These are phyloP conservation scores for Pleurotus sapidus DNA, from an alignment of 768 basidiomycete genomes.

Conservation along the genomic window DNA sequence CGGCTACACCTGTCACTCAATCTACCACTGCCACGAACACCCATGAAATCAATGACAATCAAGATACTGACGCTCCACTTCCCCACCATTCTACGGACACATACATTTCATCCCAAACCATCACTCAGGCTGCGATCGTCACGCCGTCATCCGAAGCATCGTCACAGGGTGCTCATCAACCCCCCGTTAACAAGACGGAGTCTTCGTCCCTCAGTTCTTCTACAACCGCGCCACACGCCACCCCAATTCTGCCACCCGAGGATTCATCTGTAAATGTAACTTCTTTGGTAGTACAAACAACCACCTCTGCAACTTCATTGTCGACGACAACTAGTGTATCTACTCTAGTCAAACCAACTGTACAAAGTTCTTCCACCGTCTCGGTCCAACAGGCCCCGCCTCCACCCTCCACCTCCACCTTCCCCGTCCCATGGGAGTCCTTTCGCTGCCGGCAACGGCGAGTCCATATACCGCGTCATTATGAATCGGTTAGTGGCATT, in stretches of 20 bases:
- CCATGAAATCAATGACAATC: neutral
- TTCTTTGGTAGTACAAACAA: too few relatives aligned
- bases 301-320: neutral
- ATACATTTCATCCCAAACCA: neutral
- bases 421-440: neutral
- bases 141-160: too few relatives aligned
- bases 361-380: neutral
- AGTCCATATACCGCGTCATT: constrained; percentile 95
- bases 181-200: too few relatives aligned
- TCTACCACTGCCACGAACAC: neutral
- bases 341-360: neutral
- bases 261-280: neutral
- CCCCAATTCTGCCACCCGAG: too few relatives aligned
- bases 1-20: neutral
- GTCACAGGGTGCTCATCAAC: too few relatives aligned
- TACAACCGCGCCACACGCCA: too few relatives aligned
- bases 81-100: constrained; percentile 12
- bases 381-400: constrained; percentile 4
- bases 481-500: constrained; percentile 88
- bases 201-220: too few relatives aligned
- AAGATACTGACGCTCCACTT: neutral
- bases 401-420: constrained; percentile 9
- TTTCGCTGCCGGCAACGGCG: constrained; percentile 40
- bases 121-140: too few relatives aligned
- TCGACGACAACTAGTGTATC: constrained; percentile 9